Percentiles rank a stretch among this genome's conserved stretches.
phyloP scores from a whole-genome alignment of 441 rosid genomes.

The Gossypium trilobum region DNA sequence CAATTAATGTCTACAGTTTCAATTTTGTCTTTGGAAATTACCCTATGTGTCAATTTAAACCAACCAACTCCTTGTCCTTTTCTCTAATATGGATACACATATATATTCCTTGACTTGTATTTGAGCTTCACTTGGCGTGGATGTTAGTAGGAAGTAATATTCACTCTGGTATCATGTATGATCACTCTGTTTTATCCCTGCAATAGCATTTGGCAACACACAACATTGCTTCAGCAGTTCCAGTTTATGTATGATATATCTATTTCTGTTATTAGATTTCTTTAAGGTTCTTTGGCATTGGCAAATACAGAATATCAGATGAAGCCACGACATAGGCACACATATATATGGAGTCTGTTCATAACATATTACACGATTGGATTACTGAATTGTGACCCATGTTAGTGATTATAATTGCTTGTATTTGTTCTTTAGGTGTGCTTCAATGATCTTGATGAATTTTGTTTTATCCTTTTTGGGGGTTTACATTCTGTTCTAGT shows the following conservation, averaged over 20 bases:
- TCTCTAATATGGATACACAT: background rate
- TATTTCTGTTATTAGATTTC: background rate
- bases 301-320: no score
- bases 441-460: background rate
- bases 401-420: background rate
- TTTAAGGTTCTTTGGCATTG: constrained; percentile 6
- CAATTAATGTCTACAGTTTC: background rate
- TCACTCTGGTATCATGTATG: background rate
- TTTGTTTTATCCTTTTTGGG: background rate
- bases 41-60: background rate
- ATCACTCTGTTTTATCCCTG: background rate
- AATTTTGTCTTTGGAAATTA: background rate
- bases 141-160: background rate
- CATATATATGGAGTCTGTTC: background rate
- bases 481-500: background rate
- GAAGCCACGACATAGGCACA: background rate
- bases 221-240: background rate
- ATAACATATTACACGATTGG: background rate
- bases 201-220: background rate
- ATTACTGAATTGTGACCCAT: background rate
- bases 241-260: background rate
- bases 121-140: background rate
- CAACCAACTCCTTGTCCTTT: background rate
- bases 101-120: background rate
- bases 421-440: background rate